Base-by-base conservation (phyloP, 208 protist species). In the Acanthamoeba rhysodes region DNA sequence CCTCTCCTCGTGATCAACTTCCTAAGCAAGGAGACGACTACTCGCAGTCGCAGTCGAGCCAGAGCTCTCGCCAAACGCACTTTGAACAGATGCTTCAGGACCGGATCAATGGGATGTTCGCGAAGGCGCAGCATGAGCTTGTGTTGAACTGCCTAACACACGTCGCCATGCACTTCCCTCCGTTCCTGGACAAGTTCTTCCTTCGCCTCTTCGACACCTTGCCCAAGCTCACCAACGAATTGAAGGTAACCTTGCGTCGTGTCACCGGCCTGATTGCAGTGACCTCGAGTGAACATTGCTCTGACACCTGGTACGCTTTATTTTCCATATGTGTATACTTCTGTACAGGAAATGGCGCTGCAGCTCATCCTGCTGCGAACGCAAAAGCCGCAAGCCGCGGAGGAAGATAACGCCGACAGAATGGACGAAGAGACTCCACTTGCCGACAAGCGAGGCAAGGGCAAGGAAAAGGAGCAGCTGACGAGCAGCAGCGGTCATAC, bases 151-250 rank as follows among this genome's bases (percentile, higher is more conserved):
- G 96, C 80, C 53, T 97, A 2, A 80, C 94, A 50, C 95, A 97
- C 29, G 96, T 97, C 88, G 95, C 92, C 22, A 90, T 96, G 24
- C 96, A 97, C 94, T 93, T 90, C 76, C 80, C 95, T 72, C 10
- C 37, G 7, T 97, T 97, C 29, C 12, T 97, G n/a, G 78, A 96
- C n/a, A 55, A 88, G 22, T 97, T 97, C 34, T 96, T 96, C 76
- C 50, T 94, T 9, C 95, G 96, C 18, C 93, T 97, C n/a, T 95
- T 97, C 8, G 95, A 96, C 45, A 76, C 96, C 4, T 57, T 97
- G 24, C 93, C 95, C 14, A 96, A 96, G 76, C 53, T 97, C 12
- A 87, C 90, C 18, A 76, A 82, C 32, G 94, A 96, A 12, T 45
- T 94, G 20, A 90, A 95, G 92, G 92, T 88, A 50, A 20, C n/a